Evolutionary conservation across 2,329 filamentous ascomycete species (phyloP), one percentile per base, ranked within the genome.

Genomic region (Alternaria sp.): DNA sequence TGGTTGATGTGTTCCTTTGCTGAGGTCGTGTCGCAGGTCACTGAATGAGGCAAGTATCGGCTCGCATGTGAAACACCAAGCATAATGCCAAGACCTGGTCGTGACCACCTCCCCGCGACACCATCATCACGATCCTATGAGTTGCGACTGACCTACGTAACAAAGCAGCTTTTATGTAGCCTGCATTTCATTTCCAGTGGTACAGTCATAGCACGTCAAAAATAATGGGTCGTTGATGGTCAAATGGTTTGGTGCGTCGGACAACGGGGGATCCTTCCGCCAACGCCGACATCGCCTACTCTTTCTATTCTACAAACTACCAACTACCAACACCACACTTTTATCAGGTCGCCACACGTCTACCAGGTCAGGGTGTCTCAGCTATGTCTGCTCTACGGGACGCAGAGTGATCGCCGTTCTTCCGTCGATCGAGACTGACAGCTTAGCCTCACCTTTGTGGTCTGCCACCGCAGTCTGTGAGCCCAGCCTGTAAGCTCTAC

Each of bases 1-100:
- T 30, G 24, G 8, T 53, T 12, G 16, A 28, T 26, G 22, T 7
- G 36, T 36, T 28, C 44, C 30, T 58, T 51, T 44, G 54, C 32
- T 53, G n/a, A 22, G 38, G 41, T 44, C 3, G 24, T 49, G 56
- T 63, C 57, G 44, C 55, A 55, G 28, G 12, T 38, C 16, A 53
- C 62, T 52, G 26, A 41, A 54, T 44, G 36, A 39, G 57, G 60
- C 48, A 61, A 8, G 59, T 42, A 54, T 53, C 51, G 32, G 8
- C 26, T 32, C 8, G 53, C 24, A 42, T 28, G 5, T 43, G 62
- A 64, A 64, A 64, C 62, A 34, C 49, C 44, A 51, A 59, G 34
- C 22, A 58, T 20, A 34, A 22, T 38, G 57, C 62, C 62, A 61
- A 65, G 60, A 54, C 44, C 7, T 7, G 18, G 22, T 36, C 41